phyloP scores from a whole-genome alignment of 2,329 filamentous ascomycete genomes.

The Teratosphaeria nubilosa region DNA sequence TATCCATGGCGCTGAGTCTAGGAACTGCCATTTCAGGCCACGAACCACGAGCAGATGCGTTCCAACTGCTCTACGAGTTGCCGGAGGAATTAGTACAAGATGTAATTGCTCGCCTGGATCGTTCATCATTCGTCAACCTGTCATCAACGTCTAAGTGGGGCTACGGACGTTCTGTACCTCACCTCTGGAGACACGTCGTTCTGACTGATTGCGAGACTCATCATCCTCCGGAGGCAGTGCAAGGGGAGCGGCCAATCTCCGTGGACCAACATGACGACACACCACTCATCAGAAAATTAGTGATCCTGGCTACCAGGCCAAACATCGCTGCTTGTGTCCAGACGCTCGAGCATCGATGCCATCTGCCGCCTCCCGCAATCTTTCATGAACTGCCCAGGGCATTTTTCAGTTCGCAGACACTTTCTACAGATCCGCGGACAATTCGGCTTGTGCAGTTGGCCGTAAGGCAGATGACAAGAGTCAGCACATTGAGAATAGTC shows the following conservation, averaged over 20 bases:
- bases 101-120: conserved; percentile 27
- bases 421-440: conserved; percentile 32
- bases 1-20: not conserved
- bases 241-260: conserved; percentile 19
- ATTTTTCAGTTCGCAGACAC: conserved; percentile 28
- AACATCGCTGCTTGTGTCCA: conserved; percentile 33
- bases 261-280: conserved; percentile 29
- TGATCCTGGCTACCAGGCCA: conserved; percentile 32
- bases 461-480: conserved; percentile 30
- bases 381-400: conserved; percentile 33
- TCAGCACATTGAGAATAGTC: conserved; percentile 35
- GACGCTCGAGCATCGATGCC: conserved; percentile 36
- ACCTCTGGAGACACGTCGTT: conserved; percentile 33
- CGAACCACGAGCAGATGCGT: not conserved
- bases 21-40: not conserved
- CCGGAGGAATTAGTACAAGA: conserved; percentile 34
- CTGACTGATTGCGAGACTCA: conserved; percentile 29
- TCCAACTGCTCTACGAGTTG: conserved; percentile 14
- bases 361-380: conserved; percentile 35
- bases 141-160: conserved; percentile 28
- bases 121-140: conserved; percentile 21
- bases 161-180: conserved; percentile 27
- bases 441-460: conserved; percentile 30
- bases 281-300: conserved; percentile 33
- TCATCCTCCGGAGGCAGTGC: conserved; percentile 15